phyloP scores from a whole-genome alignment of 2,329 filamentous ascomycete species.

The Aspergillus thermomutatus region DNA sequence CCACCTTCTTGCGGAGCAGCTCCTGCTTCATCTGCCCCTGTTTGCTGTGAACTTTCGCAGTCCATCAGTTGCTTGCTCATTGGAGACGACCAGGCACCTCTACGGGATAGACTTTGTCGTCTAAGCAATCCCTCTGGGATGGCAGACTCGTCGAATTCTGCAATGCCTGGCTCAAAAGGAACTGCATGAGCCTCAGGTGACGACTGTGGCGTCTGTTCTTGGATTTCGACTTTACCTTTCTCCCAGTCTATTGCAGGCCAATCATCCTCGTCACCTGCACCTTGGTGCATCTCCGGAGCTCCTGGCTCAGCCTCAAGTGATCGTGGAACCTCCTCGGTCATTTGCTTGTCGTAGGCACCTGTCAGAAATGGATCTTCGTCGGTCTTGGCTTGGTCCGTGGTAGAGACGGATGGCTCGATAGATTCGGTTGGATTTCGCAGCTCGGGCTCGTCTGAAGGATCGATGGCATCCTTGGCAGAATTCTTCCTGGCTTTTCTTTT shows the following conservation, averaged over 20 bases:
- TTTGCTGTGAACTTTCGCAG: background rate
- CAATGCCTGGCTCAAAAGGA: constrained; percentile 21
- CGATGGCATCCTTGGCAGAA: constrained; percentile 11
- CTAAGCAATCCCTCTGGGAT: constrained; percentile 21
- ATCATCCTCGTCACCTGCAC: constrained; percentile 27
- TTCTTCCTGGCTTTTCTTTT: constrained; percentile 33
- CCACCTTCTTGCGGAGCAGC: constrained; percentile 12
- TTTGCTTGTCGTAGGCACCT: background rate
- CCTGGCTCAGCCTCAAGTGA: constrained; percentile 6
- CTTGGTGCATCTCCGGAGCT: constrained; percentile 1
- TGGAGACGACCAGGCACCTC: too few relatives aligned
- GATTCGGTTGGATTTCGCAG: background rate
- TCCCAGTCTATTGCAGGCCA: constrained; percentile 40
- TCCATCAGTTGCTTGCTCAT: constrained; percentile 1
- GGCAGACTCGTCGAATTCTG: constrained; percentile 26
- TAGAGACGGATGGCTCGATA: background rate
- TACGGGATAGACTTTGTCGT: constrained; percentile 9
- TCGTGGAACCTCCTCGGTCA: background rate
- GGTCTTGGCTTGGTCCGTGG: constrained; percentile 4
- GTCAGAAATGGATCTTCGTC: background rate
- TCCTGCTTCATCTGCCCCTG: background rate
- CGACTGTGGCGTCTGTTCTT: constrained; percentile 21
- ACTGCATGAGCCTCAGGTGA: constrained; percentile 21
- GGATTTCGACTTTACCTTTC: constrained; percentile 21
- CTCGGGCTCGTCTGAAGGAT: constrained; percentile 4